Base-by-base conservation (phyloP, 2,329 filamentous ascomycete species). In the Exophiala xenobiotica region DNA sequence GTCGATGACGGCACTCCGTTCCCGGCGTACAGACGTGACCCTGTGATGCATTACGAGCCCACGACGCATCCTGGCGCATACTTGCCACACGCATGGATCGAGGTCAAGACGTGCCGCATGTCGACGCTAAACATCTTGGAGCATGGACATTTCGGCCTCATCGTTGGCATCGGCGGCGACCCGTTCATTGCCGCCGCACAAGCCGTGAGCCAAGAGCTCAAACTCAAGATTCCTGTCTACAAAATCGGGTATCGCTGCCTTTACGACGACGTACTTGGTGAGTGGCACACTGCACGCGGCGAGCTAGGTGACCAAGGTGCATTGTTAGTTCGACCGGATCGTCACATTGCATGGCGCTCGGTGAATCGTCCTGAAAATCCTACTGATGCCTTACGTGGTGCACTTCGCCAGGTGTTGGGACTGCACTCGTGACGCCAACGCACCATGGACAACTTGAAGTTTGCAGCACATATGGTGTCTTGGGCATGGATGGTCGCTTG, bases 61-160 rank as follows among this genome's bases (percentile, higher is more conserved):
- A 74, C 64, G 26, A 84, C 82, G 3, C 81, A 77, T 58, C 62
- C 65, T 1, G 65, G 65, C 1, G 61, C 64, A 37, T 61, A 64
- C 46, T 31, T 67, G 23, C 65, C 65, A 23, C 65, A 68, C 54
- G 53, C 56, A 3, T 66, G 61, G 63, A 24, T 68, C 12, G 23
- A 47, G 24, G 4, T 22, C 8, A n/a, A 44, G 9, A 44, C 18
- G 8, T 3, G 14, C 6, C 47, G 27, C 19, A 26, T 44, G 5
- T 44, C 39, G 6, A 50, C 40, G 6, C 4, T 50, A 14, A 40
- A 50, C 11, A 38, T 50, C 4, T n/a, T 44, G n/a, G 47, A 38
- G 7, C 39, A 45, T 5, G 47, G 39, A 3, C 14, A 19, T 14
- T 50, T 50, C 23, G 29, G 39, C 16, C 24, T 50, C 2, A 39